Base-by-base conservation (phyloP, 148 eudicot genomes). In the Camellia granthamiana region DNA sequence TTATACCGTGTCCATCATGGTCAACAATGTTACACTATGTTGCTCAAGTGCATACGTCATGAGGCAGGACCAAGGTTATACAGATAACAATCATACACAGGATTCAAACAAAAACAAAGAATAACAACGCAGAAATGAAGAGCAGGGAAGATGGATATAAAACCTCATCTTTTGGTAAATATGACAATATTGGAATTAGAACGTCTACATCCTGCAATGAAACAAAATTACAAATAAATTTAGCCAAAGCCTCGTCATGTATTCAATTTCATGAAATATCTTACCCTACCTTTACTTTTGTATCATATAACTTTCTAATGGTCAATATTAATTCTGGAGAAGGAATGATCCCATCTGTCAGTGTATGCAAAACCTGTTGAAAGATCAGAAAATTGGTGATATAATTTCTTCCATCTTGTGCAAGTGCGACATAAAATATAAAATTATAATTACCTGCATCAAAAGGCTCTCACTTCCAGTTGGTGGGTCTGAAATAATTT, bases 151-250 rank as follows among this genome's bases (percentile, higher is more conserved):
- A 58, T 44, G 78, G 78, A 74, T 38, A 6, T 12, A 61, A 63
- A 77, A 96, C 99, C 99, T 96, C 99, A 43, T 93, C 97, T 84
- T 89, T 96, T 74, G 92, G 87, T 66, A 93, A 82, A 80, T 87
- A 94, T 9, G 97, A 82, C 72, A 96, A 83, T 78, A 96, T 81
- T 69, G 97, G 98, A 83, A 94, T 84, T 69, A 96, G 84, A 88
- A 96, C 84, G 85, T 96, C 98, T 54, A 90, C 84, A 81, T 96
- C 95, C 99, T 96, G 97, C 41, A 79, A 55, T 80, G 68, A 60
- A 44, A 54, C 42, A 79, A 77, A 85, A 41, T 46, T n/a, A 75
- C 78, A 66, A 72, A 60, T 42, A 69, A 74, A 4, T 41, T 51
- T 67, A 86, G 21, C 51, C 46, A 66, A 72, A 52, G 54, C 56